Base-by-base conservation (phyloP, 441 rosid species). In the Gossypium schwendimanii region DNA sequence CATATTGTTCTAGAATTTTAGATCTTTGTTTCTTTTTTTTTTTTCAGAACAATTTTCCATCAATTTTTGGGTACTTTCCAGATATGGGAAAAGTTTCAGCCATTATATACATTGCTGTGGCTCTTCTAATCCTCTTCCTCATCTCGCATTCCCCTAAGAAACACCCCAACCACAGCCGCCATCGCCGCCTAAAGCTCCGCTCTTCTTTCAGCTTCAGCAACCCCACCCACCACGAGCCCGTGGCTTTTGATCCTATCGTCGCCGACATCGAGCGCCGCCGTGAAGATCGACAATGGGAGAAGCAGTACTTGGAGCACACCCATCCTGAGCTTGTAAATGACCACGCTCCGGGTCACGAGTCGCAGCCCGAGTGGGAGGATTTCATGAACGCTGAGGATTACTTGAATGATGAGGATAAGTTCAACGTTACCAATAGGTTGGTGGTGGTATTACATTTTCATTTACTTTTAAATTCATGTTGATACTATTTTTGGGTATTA, bases 331-430 rank as follows among this genome's bases (percentile, higher is more conserved):
- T 87, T 5, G 52, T n/a, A 2, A 75, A 77, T 54, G 85, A 84
- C 0, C 15, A 84, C 1, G 92, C 99, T 8, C 92, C 96, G 49
- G 98, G 82, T 45, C 91, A 90, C 41, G 97, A 95, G 85, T 66
- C 89, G 0, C 97, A 91, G 81, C 99, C 99, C 39, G 98, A 93
- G 87, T 90, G 95, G 99, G 98, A 87, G 61, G 96, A 91, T 71
- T 91, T 93, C 81, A 83, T 89, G 85, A 86, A 93, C 69, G 98
- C 97, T 2, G 99, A 95, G 82, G 98, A 95, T 81, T 93, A 90
- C 80, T 82, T 95, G 85, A 95, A 93, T 24, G 88, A 91, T 41
- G 91, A 93, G 73, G 89, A 91, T 44, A 93, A 83, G 80, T 93
- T 93, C 83, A 95, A 93, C 79, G 84, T 93, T 75, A 93, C 96